Evolutionary conservation across 73 alveolate genomes (phyloP), one percentile per base, ranked within the genome.

Genomic region (Paramecium primaurelia): DNA sequence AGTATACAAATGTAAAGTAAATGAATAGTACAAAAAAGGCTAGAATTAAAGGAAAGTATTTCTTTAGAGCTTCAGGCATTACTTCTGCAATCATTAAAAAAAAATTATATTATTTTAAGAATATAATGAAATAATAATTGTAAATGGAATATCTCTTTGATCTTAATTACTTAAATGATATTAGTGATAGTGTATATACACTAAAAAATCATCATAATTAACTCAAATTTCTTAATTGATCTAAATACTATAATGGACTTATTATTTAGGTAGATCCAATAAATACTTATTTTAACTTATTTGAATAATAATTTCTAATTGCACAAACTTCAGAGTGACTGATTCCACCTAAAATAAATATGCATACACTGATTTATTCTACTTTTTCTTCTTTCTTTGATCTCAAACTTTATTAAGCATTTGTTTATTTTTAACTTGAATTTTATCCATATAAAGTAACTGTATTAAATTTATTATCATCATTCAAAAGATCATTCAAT

Each of bases 271-370:
- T 75, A 5, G 88, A 75, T 5, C 88, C 88, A 1, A 75, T 75
- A 36, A n/a, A 75, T 42, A 75, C 58, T 38, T 75, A 22, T 8
- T 75, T 42, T 42, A 75, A 75, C n/a, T 38, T 75, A 36, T 38
- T 36, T 18, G 58, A 42, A 8, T 75, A 42, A 75, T 12, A 38
- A n/a, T 42, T 75, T 38, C 88, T 75, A 2, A 75, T n/a, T 5
- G 88, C 69, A 36, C 68, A 16, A 22, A 75, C 22, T 75, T 75
- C 88, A 36, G 88, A 34, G 40, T 75, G 88, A 75, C 88, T 75
- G 1, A 75, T 75, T 38, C 88, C 88, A 3, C 88, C 88, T 25
- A 75, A 16, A 9, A 75, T 32, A 75, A 38, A 75, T 2, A 75
- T n/a, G 20, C 38, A 12, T 16, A 37, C 60, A 75, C 36, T 75